These are phyloP conservation scores for Dalbergia cochinchinensis DNA, from an alignment of 306 rosid species.

Conservation along the genomic window DNA sequence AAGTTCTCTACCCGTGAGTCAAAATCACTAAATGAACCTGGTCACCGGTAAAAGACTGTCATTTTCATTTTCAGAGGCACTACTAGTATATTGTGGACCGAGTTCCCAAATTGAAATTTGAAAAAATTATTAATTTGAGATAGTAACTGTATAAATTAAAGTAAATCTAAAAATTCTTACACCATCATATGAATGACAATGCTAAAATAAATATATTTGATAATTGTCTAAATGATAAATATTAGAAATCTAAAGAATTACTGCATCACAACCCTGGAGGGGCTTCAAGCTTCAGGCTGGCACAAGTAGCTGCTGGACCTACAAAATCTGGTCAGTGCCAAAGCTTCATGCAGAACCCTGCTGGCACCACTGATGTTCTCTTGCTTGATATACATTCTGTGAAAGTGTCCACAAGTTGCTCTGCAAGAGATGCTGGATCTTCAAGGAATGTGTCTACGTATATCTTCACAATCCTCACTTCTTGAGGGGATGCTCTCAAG, in stretches of 20 bases:
- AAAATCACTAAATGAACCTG: not conserved
- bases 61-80: not conserved
- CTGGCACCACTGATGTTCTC: constrained; percentile 69
- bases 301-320: constrained; percentile 40
- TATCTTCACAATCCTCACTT: constrained; percentile 82
- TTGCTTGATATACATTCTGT: constrained; percentile 82
- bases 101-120: constrained; percentile 25
- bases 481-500: constrained; percentile 82
- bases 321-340: constrained; percentile 70
- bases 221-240: constrained; percentile 56
- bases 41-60: not conserved
- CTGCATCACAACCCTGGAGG: constrained; percentile 51
- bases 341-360: constrained; percentile 94
- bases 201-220: constrained; percentile 54
- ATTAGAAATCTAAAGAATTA: constrained; percentile 63
- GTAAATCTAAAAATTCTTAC: constrained; percentile 52
- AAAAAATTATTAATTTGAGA: constrained; percentile 38
- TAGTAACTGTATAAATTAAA: constrained; percentile 33
- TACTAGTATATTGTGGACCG: constrained; percentile 3
- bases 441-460: constrained; percentile 77
- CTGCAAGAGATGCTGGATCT: constrained; percentile 92
- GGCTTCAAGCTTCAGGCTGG: constrained; percentile 41
- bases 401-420: constrained; percentile 93
- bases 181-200: constrained; percentile 63
- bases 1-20: not conserved